Base-by-base conservation (phyloP, 768 basidiomycete genomes). In the Artomyces pyxidatus region DNA sequence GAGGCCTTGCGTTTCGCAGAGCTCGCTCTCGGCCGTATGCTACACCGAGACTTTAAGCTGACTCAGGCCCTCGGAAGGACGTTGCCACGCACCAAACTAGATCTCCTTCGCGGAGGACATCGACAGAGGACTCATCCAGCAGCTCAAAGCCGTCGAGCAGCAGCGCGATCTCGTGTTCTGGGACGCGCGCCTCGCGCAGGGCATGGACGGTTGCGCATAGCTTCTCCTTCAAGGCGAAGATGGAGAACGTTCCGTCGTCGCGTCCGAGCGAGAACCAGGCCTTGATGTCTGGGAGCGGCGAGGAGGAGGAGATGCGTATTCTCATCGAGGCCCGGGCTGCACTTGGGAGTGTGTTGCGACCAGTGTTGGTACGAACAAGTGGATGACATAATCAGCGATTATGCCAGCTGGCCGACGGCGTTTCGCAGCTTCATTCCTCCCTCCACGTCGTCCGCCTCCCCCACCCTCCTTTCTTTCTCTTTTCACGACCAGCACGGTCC, bases 71-170 rank as follows among this genome's bases (percentile, higher is more conserved):
- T n/a, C 6, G 9, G 27, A 4, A 54, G 2, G 22, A 2, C 7
- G 7, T 4, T 17, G 4, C 9, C 17, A 30, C 55, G 17, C 25
- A 57, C 55, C 47, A 51, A 30, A 57, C 29, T 21, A 57, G 40
- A 17, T 57, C 55, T 1, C 53, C 53, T 17, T 57, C 55, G 17
- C 54, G 49, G 6, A 57, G 49, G 9, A 57, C 38, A 38, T 49
- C 35, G 21, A 51, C 29, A 21, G 47, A 10, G 7, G 53, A 23
- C 26, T 51, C n/a, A 22, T 49, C 44, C 7, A 57, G 53, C 7
- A 57, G 38, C 30, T 55, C 55, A 49, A 55, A 57, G 44, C 47
- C 53, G n/a, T 57, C 55, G n/a, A 57, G 47, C 3, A 45, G 37
- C 27, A 55, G 50, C 6, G 49, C 41, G 16, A 55, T 39, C 11